Evolutionary conservation across 208 protist species (phyloP), one percentile per base, ranked within the genome.

Genomic region (Trypanosoma melophagium): DNA sequence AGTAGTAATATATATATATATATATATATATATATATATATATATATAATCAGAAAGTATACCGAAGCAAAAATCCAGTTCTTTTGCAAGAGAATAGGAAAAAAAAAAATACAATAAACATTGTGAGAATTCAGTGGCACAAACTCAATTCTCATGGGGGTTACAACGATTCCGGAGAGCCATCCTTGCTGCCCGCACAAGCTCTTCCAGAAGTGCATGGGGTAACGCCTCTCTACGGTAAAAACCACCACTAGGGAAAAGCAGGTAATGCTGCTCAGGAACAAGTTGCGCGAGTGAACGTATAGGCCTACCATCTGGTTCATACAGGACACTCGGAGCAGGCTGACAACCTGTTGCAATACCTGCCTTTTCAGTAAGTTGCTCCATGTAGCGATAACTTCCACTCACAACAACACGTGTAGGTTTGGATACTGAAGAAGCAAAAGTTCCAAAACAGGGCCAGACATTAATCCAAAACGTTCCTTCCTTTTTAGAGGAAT

Each of bases 401-500:
- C 60, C 25, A 17, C 66, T 51, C 38, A 85, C 76, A 22, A 77
- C 71, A 38, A 83, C 56, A 12, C 76, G 28, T 31, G 60, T 72
- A 7, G 66, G 51, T n/a, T 56, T 60, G n/a, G 42, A 70, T 17
- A 51, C 8, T 25, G 47, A 61, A 4, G 63, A 58, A 17, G 56
- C 54, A 28, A 63, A 63, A 7, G 53, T 79, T 2, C 83, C 79
- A 55, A 89, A 86, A 50, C 79, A 81, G 1, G 80, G 83, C 83
- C 83, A 89, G 8, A 89, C 59, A 61, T 81, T 35, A 47, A 89
- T 79, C 83, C 83, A 89, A 71, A 83, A 82, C 0, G 52, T 71
- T 25, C 42, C n/a, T 22, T 45, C 54, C 1, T 35, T 17, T 50
- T 41, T 13, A 19, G 40, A n/a, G 19, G 47, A 57, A 16, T 0